These are phyloP conservation scores for Ogataea pini DNA, from an alignment of 805 yeast species.

Conservation along the genomic window DNA sequence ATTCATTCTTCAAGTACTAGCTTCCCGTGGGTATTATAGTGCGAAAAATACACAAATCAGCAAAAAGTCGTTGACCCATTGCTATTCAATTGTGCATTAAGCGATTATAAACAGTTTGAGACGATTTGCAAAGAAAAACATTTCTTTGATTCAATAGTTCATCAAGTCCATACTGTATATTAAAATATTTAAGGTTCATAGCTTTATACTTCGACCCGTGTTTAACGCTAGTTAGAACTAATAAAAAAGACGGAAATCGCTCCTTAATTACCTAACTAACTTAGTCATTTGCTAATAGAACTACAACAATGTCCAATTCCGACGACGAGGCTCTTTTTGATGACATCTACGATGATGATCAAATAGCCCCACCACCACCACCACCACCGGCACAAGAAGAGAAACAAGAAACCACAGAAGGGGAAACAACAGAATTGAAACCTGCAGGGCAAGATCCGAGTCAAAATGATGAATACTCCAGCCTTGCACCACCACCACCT, in stretches of 20 bases:
- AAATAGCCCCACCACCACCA: conserved; percentile 22
- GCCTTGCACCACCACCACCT: conserved; percentile 8
- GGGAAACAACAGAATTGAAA: too few relatives aligned
- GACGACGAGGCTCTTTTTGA: conserved; percentile 94
- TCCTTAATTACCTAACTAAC: conserved; percentile 5
- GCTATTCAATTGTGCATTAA: conserved; percentile 1
- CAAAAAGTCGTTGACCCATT: background rate
- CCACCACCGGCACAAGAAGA: conserved; percentile 11
- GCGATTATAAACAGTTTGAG: conserved; percentile 2
- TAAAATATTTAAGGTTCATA: conserved; percentile 10
- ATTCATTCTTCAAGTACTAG: background rate
- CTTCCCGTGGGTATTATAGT: background rate
- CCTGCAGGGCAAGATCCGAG: too few relatives aligned
- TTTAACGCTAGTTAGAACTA: conserved; percentile 10
- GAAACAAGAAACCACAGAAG: too few relatives aligned
- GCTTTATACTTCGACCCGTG: conserved; percentile 9
- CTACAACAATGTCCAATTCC: conserved; percentile 51
- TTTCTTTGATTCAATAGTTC: background rate
- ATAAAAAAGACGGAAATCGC: conserved; percentile 11
- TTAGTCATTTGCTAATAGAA: background rate
- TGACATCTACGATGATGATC: conserved; percentile 65
- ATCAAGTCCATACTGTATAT: conserved; percentile 7
- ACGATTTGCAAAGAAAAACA: background rate
- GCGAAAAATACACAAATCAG: background rate
- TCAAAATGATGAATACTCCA: too few relatives aligned